Conservation (phyloP, 768 basidiomycete genomes). For the Suillus clintonianus region DNA sequence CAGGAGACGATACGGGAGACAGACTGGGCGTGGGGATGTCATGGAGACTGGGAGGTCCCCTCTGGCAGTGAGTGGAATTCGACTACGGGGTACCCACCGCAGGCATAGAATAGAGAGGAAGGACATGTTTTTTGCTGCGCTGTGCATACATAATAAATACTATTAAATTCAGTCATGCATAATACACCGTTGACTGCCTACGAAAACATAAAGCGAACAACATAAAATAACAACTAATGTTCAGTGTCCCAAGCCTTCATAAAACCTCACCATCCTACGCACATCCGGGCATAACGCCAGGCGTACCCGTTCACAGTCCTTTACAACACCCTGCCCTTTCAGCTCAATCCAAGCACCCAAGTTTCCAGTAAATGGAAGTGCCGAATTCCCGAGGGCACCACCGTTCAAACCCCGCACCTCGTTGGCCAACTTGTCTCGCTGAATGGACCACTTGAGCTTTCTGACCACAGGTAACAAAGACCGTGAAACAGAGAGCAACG, state of each 20-base stretch:
- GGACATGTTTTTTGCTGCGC: background rate
- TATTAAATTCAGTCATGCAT: background rate
- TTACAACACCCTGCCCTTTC: slow-evolving; percentile 48
- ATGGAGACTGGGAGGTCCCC: slow-evolving; percentile 68
- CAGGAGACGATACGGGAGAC: slow-evolving; percentile 62
- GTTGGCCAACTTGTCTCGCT: slow-evolving; percentile 61
- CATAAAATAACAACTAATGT: background rate
- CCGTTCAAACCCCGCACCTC: slow-evolving; percentile 46
- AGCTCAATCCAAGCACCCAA: slow-evolving; percentile 60
- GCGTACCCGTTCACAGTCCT: slow-evolving; percentile 65
- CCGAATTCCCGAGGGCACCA: slow-evolving; percentile 29
- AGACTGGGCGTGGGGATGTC: slow-evolving; percentile 77
- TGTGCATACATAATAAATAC: background rate
- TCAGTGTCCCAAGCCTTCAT: slow-evolving; percentile 43
- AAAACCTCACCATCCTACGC: slow-evolving; percentile 57
- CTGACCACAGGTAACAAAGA: slow-evolving; percentile 64
- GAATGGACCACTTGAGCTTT: slow-evolving; percentile 71
- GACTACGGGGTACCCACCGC: background rate
- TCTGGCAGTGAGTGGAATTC: background rate
- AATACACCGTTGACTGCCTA: background rate
- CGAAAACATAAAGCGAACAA: background rate
- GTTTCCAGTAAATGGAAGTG: slow-evolving; percentile 33
- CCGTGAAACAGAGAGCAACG: slow-evolving; percentile 56
- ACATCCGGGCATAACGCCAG: slow-evolving; percentile 70
- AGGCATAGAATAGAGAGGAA: background rate